phyloP scores from a whole-genome alignment of 345 rosid species.

The Clarkia xantiana region DNA sequence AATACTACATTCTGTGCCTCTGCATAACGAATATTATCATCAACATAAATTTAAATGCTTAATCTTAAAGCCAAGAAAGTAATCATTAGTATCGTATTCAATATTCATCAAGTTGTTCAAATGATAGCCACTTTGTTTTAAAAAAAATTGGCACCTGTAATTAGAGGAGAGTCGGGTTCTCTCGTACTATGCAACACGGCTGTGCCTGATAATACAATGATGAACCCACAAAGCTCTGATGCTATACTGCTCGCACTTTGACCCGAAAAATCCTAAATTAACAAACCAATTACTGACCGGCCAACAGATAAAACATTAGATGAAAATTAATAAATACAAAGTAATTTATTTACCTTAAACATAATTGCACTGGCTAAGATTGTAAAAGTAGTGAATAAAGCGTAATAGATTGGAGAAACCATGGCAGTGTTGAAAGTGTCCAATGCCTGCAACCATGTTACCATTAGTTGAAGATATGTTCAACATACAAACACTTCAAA shows the following conservation, averaged over 20 bases:
- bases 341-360: conserved; percentile 44
- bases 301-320: not conserved
- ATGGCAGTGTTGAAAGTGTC: conserved; percentile 65
- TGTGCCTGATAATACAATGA: conserved; percentile 34
- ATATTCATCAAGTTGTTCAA: too few species aligned
- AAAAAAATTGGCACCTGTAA: conserved; percentile 17
- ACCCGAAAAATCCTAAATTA: conserved; percentile 30
- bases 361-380: conserved; percentile 70
- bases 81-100: too few species aligned
- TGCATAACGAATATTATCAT: too few species aligned
- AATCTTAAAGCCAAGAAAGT: too few species aligned
- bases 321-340: not conserved
- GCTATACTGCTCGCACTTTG: conserved; percentile 37
- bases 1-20: too few species aligned
- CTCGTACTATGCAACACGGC: conserved; percentile 31
- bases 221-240: conserved; percentile 39
- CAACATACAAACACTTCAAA: too few species aligned
- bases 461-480: not conserved
- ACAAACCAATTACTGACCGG: not conserved
- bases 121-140: too few species aligned
- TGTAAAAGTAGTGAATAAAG: conserved; percentile 63
- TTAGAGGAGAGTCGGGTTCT: conserved; percentile 26
- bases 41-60: too few species aligned
- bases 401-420: conserved; percentile 71
- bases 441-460: conserved; percentile 41